phyloP scores from a whole-genome alignment of 192 early-diverging fungal genomes.

The Coemansia sp. region DNA sequence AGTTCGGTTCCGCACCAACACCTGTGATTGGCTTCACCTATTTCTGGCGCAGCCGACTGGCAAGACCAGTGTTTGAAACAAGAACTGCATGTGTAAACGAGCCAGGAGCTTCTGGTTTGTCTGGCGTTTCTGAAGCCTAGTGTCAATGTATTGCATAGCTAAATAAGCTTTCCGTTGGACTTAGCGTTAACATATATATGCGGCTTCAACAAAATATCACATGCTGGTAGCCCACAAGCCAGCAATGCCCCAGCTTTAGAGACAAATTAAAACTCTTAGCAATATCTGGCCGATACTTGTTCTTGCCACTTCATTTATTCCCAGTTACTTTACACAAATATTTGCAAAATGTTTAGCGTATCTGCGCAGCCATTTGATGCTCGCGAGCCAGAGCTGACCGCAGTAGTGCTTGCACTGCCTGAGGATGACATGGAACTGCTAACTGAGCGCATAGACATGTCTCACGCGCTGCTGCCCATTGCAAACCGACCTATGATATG shows the following conservation, averaged over 20 bases:
- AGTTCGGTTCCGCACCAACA: not conserved
- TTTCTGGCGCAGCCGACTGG: not conserved
- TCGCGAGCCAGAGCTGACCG: conserved; percentile 48
- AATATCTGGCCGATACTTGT: not conserved
- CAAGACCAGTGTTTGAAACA: too few species aligned
- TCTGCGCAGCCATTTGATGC: conserved; percentile 28
- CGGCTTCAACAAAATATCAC: not conserved
- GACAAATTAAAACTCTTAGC: not conserved
- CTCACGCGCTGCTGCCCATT: conserved; percentile 92
- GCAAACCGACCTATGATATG: conserved; percentile 94
- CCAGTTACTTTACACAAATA: not conserved
- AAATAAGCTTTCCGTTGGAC: too few species aligned
- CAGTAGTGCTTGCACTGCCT: conserved; percentile 42
- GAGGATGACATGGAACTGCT: conserved; percentile 68
- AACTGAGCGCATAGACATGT: conserved; percentile 76
- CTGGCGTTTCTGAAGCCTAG: too few species aligned
- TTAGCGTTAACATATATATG: too few species aligned
- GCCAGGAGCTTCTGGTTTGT: too few species aligned
- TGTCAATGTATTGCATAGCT: too few species aligned
- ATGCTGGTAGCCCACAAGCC: not conserved
- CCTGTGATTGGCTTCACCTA: not conserved
- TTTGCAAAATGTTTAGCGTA: conserved; percentile 33
- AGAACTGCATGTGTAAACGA: too few species aligned
- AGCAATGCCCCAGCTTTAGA: not conserved
- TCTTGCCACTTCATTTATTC: not conserved